Evolutionary conservation across 2,329 filamentous ascomycete genomes (phyloP), one percentile per base, ranked within the genome.

Genomic region (Aspergillus sp.): DNA sequence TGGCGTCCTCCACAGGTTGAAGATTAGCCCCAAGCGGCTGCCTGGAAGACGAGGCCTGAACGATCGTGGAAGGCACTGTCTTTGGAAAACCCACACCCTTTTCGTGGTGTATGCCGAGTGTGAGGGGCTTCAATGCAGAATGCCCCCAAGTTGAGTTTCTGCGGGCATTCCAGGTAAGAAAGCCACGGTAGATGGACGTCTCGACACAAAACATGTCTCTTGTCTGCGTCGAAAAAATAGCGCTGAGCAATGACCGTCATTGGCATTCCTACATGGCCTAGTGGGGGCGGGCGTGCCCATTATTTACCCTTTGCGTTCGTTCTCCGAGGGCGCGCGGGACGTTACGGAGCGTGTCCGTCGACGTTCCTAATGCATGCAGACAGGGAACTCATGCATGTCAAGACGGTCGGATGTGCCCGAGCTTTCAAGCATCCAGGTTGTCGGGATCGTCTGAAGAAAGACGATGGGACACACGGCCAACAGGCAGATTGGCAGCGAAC

Each of bases 381-480:
- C 56, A 55, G 32, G 56, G 54, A 32, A 55, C 54, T 58, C 57
- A 63, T 66, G 61, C 61, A 65, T 40, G 55, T 58, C 52, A 52
- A 47, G 41, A 45, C 45, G 53, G 47, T 52, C 57, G 49, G 45
- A 55, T 13, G 36, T 42, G 43, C 13, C 40, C 52, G 36, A 21
- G 47, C 43, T 51, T 52, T 48, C 42, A 32, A 58, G 49, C 56
- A 64, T 53, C 67, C 67, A 64, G 32, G 46, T 52, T 52, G 58
- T 62, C 62, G 66, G 67, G 66, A 62, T 58, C 55, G 34, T 42
- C 11, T 48, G 47, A 53, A 38, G 36, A 50, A 31, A 49, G 29
- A 47, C 47, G 50, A 46, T 40, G 38, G 34, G 46, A 45, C 20
- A 55, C 52, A 47, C 34, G 41, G 43, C 36, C 32, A 23, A 31